Evolutionary conservation across 305 asterid species (phyloP).

Genomic region (Ajuga reptans): DNA sequence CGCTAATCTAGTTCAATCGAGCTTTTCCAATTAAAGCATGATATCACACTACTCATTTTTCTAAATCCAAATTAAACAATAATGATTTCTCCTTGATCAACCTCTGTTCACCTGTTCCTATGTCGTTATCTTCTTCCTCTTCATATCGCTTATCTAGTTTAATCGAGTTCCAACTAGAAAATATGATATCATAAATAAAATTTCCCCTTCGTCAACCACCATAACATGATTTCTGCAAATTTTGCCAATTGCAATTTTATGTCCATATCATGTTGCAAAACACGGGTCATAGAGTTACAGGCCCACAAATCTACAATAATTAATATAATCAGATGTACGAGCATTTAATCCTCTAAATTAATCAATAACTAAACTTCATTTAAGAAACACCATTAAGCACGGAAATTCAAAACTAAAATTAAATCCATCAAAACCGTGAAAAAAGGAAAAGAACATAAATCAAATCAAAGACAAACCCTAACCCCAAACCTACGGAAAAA

Average conservation of each 20-base stretch:
- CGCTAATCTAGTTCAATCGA: neutral
- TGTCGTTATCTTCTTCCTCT: constrained; percentile 7
- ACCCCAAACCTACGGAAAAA: neutral
- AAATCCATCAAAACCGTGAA: constrained; percentile 6
- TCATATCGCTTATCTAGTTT: neutral
- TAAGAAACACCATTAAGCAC: neutral
- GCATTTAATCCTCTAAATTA: neutral
- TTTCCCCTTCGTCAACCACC: no score
- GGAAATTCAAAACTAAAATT: neutral
- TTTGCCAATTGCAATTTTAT: neutral
- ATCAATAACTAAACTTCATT: neutral
- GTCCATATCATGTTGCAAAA: neutral
- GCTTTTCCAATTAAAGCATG: neutral
- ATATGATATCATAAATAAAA: neutral
- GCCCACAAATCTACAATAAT: neutral
- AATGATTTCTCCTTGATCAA: neutral
- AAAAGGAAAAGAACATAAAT: neutral
- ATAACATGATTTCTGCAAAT: neutral
- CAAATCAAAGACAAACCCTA: constrained; percentile 11
- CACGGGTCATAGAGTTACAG: neutral
- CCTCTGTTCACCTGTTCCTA: neutral
- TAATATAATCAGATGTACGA: neutral
- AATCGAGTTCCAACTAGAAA: neutral
- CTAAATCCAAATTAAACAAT: neutral
- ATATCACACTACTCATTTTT: neutral